Percentiles rank a stretch among this genome's conserved stretches.
These are phyloP conservation scores for Allium sativum DNA, from an alignment of 106 monocot genomes.

Conservation along the genomic window DNA sequence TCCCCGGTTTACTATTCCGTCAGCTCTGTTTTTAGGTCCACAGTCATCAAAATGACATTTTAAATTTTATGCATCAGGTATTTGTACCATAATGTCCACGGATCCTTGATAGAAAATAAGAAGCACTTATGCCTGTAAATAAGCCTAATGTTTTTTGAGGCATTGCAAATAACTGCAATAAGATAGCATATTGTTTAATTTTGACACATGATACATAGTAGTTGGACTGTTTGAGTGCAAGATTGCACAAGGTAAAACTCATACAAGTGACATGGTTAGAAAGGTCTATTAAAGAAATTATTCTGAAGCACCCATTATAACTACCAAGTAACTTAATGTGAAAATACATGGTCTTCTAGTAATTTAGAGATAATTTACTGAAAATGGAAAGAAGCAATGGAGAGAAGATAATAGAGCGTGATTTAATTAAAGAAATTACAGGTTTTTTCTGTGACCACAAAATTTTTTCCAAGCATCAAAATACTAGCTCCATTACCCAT, in stretches of 20 bases:
- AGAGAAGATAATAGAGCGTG: neutral
- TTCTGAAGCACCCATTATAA: too few relatives aligned
- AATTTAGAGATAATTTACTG: neutral
- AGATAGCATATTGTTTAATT: too few relatives aligned
- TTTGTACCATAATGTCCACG: slow-evolving; percentile 76
- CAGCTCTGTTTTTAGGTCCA: too few relatives aligned
- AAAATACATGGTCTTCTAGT: neutral
- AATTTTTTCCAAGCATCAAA: slow-evolving; percentile 87
- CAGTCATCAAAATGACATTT: too few relatives aligned
- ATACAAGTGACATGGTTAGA: too few relatives aligned
- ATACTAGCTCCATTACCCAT: slow-evolving; percentile 97
- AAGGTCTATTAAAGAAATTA: too few relatives aligned
- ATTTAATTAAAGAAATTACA: slow-evolving; percentile 27
- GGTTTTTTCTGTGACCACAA: slow-evolving; percentile 82
- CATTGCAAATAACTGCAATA: slow-evolving; percentile 91
- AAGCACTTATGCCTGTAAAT: slow-evolving; percentile 87
- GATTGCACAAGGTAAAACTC: too few relatives aligned
- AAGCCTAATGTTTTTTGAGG: slow-evolving; percentile 85
- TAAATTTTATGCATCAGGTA: too few relatives aligned
- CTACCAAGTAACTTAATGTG: too few relatives aligned
- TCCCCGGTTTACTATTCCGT: too few relatives aligned
- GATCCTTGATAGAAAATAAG: slow-evolving; percentile 80
- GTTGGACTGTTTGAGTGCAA: too few relatives aligned
- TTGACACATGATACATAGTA: too few relatives aligned
- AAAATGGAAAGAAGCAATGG: neutral